Evolutionary conservation across 139 green algal species (phyloP), one percentile per base, ranked within the genome.

Genomic region (Chara braunii): DNA sequence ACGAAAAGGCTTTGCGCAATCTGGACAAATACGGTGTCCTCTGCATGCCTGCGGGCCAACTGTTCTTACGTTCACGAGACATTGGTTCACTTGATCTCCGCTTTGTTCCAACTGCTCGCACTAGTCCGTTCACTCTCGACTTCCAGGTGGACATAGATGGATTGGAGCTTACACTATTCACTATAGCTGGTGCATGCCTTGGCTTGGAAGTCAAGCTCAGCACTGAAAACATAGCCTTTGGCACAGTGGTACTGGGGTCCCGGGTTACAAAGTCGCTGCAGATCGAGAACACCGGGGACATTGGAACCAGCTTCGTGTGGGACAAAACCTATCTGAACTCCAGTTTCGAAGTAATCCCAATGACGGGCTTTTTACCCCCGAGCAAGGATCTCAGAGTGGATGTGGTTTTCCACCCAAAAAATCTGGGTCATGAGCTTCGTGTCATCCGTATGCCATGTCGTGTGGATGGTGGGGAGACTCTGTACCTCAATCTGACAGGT

Each of bases 261-360:
- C 58, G 76, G 12, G 75, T 78, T 18, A 79, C 61, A 1, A 88
- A 89, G 79, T 69, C 67, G 7, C 51, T 90, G 56, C 68, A 82
- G 60, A 69, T 93, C 36, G 78, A 86, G 61, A 93, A 93, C 80
- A 86, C 63, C 0, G 86, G 86, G 2, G 85, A 94, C 50, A 51
- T 87, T 34, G 83, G 80, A 35, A 81, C 73, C 34, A 85, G 82
- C 45, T 94, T 85, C 50, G 44, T 56, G 8, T 88, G 82, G 80
- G 80, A 90, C 37, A 68, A 54, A 3, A 2, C 22, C 2, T 60
- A 57, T 8, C 43, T 89, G 29, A 64, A 44, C 14, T 57, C 58
- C 7, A 37, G 89, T 68, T 91, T 91, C 67, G 70, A 59, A 37
- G 81, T 91, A 67, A 75, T 65, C 44, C 86, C 85, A 26, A 63